These are phyloP conservation scores for Yamagishiella unicocca DNA, from an alignment of 139 green algal genomes.

Conservation along the genomic window DNA sequence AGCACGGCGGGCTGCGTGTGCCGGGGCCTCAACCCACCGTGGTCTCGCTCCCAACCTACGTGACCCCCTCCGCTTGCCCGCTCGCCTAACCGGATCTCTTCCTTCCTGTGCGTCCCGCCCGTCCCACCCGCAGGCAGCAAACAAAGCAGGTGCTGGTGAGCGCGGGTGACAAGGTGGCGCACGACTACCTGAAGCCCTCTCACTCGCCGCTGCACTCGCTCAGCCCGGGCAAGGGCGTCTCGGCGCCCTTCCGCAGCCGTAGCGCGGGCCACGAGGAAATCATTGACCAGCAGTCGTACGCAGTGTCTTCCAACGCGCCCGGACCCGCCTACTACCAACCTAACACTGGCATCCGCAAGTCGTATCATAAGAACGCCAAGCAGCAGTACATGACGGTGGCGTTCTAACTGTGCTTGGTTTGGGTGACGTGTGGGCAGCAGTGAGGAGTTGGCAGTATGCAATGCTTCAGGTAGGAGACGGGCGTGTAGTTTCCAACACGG, in stretches of 20 bases:
- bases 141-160: slow-evolving; percentile 16
- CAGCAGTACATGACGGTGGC: slow-evolving; percentile 31
- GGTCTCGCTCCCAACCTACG: too few relatives aligned
- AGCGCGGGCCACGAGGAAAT: slow-evolving; percentile 31
- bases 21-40: too few relatives aligned
- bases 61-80: too few relatives aligned
- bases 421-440: too few relatives aligned
- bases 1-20: too few relatives aligned
- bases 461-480: too few relatives aligned
- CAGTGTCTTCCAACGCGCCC: slow-evolving; percentile 17
- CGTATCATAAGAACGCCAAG: slow-evolving; percentile 20
- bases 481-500: too few relatives aligned
- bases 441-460: too few relatives aligned
- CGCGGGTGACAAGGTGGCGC: slow-evolving; percentile 7
- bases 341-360: neutral
- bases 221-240: slow-evolving; percentile 14
- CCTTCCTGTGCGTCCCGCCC: too few relatives aligned
- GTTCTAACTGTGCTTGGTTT: neutral
- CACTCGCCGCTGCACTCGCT: slow-evolving; percentile 14
- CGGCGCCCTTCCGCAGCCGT: slow-evolving; percentile 18
- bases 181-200: slow-evolving; percentile 31
- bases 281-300: slow-evolving; percentile 27
- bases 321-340: slow-evolving; percentile 40
- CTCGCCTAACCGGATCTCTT: too few relatives aligned
- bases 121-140: neutral